Conservation (phyloP, 108 stramenopile genomes). For the Skeletonema costatum region DNA sequence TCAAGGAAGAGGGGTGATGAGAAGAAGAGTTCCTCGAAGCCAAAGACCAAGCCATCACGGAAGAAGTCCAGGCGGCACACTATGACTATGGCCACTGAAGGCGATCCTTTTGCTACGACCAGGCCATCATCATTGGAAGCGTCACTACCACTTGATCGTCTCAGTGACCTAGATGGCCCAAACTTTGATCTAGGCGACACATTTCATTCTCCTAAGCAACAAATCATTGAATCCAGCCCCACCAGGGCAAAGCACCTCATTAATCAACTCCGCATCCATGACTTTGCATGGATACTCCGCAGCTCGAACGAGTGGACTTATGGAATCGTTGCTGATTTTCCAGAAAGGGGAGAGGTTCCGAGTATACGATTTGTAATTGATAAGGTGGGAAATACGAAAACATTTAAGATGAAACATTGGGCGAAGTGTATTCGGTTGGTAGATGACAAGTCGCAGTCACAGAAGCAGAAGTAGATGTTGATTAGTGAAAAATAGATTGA, state of each 20-base stretch:
- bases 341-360: background rate
- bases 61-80: background rate
- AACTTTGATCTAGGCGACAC: background rate
- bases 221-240: background rate
- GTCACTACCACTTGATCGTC: background rate
- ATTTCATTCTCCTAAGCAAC: background rate
- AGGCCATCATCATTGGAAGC: background rate
- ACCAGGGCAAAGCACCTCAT: background rate
- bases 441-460: background rate
- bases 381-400: constrained; percentile 1
- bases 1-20: background rate
- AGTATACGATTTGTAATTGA: constrained; percentile 19
- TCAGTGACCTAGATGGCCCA: background rate
- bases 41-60: background rate
- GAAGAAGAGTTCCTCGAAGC: background rate
- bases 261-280: constrained; percentile 3
- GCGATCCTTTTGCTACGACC: background rate
- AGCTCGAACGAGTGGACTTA: constrained; percentile 7
- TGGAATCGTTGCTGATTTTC: constrained; percentile 2
- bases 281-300: constrained; percentile 14
- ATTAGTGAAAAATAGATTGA: too few relatives aligned
- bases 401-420: constrained; percentile 15
- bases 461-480: too few relatives aligned
- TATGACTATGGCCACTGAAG: background rate
- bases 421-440: constrained; percentile 18